Evolutionary conservation across 805 yeast genomes (phyloP).

Genomic region (Torulaspora quercuum): DNA sequence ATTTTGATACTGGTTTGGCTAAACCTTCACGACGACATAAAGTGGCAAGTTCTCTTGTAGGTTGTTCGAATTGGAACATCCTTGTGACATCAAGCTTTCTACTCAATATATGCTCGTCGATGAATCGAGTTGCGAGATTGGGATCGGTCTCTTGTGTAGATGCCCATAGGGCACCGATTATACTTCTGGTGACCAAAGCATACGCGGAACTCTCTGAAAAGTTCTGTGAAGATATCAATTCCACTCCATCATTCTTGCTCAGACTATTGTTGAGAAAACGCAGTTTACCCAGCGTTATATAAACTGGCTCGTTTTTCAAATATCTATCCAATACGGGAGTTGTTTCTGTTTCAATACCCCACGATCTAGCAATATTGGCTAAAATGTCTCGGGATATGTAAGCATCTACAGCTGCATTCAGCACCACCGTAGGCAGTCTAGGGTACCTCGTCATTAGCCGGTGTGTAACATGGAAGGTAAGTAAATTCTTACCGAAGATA

Average conservation of each 20-base stretch:
- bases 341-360: constrained; percentile 87
- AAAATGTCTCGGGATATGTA: constrained; percentile 67
- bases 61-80: constrained; percentile 78
- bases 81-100: constrained; percentile 70
- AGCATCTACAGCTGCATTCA: constrained; percentile 71
- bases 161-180: constrained; percentile 78
- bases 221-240: constrained; percentile 41
- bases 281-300: constrained; percentile 66
- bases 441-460: constrained; percentile 76
- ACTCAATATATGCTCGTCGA: constrained; percentile 71
- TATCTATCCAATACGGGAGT: constrained; percentile 61
- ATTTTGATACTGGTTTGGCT: constrained; percentile 70
- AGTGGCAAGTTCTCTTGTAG: constrained; percentile 77
- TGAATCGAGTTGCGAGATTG: constrained; percentile 61
- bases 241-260: constrained; percentile 49
- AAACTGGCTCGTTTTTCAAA: constrained; percentile 64
- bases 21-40: constrained; percentile 74
- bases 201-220: constrained; percentile 37
- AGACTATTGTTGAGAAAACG: constrained; percentile 42
- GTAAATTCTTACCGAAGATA: constrained; percentile 74
- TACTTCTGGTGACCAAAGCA: constrained; percentile 74
- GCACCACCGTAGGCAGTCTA: constrained; percentile 77
- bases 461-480: constrained; percentile 74
- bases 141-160: constrained; percentile 49
- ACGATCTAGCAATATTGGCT: constrained; percentile 60